Base-by-base conservation (phyloP, 257 asterid genomes). In the Nicotiana benthamiana region DNA sequence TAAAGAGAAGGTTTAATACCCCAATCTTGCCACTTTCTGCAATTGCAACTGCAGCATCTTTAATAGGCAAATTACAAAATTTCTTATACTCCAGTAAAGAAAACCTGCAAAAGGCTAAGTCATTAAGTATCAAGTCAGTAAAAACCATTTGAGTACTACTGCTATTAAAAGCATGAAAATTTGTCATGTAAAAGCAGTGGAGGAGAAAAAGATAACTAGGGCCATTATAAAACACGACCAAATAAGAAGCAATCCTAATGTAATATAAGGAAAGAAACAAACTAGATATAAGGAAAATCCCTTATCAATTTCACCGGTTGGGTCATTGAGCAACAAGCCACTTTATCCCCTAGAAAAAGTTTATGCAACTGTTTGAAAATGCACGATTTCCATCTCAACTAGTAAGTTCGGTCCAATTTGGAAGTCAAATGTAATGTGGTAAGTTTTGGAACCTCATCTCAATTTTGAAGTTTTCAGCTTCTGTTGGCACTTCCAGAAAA, bases 1-100 rank as follows among this genome's bases (percentile, higher is more conserved):
- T 94, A 84, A 96, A 91, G 40, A 96, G 87, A 87, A 92, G 97
- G 83, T 96, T 96, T 82, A 96, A 88, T 70, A 97, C 98, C 80
- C 98, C 98, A 84, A 96, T 93, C 89, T 96, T 96, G 78, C 97
- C 98, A 83, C 87, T 86, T 84, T 93, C 99, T 83, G 98, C 97
- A 85, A 94, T 93, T 72, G 81, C 88, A 79, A 89, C 46, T 83
- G 97, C 98, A 86, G 93, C 88, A 83, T 91, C 88, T 75, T 88
- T 87, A 62, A 91, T 86, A 66, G 97, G 92, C 84, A 89, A 81
- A 81, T 84, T 84, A 79, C 97, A 94, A 85, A 94, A 96, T 87
- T 86, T 90, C 80, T 87, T 86, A 84, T 91, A 94, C 87, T 92
- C 99, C 95, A 89, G 94, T 86, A 86, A 83, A 83, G 97, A 92